Percentiles rank a stretch among this genome's conserved stretches.
These are phyloP conservation scores for Beta corolliflora DNA, from an alignment of 179 eudicot species.

Conservation along the genomic window DNA sequence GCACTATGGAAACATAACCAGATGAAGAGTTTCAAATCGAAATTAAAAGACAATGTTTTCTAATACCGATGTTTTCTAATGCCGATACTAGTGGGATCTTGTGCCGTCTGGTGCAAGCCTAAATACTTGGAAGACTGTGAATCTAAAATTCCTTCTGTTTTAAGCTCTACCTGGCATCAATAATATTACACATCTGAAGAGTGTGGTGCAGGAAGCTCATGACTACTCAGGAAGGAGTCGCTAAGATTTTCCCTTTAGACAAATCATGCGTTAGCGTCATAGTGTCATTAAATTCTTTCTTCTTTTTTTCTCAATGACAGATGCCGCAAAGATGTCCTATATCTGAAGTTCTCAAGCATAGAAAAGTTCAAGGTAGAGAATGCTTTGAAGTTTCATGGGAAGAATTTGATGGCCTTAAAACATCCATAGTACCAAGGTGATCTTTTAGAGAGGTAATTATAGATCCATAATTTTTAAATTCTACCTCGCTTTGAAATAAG, in stretches of 20 bases:
- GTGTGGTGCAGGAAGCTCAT: background rate
- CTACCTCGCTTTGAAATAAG: too few species aligned
- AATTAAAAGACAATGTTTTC: too few species aligned
- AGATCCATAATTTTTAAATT: background rate
- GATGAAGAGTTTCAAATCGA: too few species aligned
- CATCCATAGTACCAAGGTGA: conserved; percentile 80
- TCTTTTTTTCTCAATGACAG: conserved; percentile 40
- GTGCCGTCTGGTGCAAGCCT: too few species aligned
- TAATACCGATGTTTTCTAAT: too few species aligned
- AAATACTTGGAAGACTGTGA: too few species aligned
- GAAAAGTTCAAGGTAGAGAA: conserved; percentile 66
- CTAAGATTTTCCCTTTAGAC: background rate
- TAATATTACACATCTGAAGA: background rate
- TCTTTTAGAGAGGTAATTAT: conserved; percentile 69
- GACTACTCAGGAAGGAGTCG: too few species aligned
- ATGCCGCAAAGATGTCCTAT: conserved; percentile 86
- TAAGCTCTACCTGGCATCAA: too few species aligned
- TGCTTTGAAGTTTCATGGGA: conserved; percentile 91
- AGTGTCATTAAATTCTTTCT: background rate
- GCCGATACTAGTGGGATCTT: too few species aligned
- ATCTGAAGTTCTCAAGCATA: conserved; percentile 63
- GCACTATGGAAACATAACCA: too few species aligned
- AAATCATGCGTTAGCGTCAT: background rate
- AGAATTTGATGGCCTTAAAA: conserved; percentile 57
- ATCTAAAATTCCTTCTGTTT: too few species aligned